Conservation (phyloP, 2,329 filamentous ascomycete species). For the Cladophialophora yegresii region DNA sequence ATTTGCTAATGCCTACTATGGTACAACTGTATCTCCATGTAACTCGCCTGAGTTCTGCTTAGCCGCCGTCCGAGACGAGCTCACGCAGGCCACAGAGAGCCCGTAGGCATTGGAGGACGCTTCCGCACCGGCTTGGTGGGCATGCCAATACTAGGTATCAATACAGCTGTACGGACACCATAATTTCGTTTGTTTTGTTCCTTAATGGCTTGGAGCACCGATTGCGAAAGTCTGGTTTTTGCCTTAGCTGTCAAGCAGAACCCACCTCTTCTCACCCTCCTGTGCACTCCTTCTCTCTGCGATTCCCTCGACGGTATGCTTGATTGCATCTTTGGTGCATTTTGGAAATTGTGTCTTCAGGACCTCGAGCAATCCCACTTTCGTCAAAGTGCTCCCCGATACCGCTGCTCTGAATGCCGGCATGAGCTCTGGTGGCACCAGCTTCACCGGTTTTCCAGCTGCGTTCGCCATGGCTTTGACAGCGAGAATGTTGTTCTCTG, state of each 20-base stretch:
- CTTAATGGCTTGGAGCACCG: not conserved
- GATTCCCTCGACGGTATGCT: slow-evolving; percentile 66
- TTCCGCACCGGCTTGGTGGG: not conserved
- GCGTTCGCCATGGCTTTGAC: slow-evolving; percentile 10
- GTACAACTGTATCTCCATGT: not conserved
- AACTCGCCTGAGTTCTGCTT: not conserved
- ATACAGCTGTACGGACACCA: not conserved
- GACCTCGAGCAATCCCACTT: slow-evolving; percentile 72
- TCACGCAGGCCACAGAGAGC: not conserved
- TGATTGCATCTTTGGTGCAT: slow-evolving; percentile 69
- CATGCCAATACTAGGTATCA: not conserved
- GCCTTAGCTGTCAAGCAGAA: slow-evolving; percentile 39
- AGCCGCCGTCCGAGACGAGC: not conserved
- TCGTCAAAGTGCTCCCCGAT: slow-evolving; percentile 70
- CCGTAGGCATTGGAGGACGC: not conserved
- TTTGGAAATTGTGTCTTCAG: slow-evolving; percentile 74
- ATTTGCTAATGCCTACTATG: not conserved
- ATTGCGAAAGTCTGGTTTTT: not conserved
- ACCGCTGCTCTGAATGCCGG: slow-evolving; percentile 69
- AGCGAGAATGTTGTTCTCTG: slow-evolving; percentile 13
- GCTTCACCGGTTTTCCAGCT: slow-evolving; percentile 31
- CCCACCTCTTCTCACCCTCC: slow-evolving; percentile 67
- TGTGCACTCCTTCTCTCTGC: slow-evolving; percentile 65
- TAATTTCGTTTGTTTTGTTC: not conserved
- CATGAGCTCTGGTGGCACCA: slow-evolving; percentile 62